Base-by-base conservation (phyloP, 2,329 filamentous ascomycete genomes). In the Ilyonectria robusta region DNA sequence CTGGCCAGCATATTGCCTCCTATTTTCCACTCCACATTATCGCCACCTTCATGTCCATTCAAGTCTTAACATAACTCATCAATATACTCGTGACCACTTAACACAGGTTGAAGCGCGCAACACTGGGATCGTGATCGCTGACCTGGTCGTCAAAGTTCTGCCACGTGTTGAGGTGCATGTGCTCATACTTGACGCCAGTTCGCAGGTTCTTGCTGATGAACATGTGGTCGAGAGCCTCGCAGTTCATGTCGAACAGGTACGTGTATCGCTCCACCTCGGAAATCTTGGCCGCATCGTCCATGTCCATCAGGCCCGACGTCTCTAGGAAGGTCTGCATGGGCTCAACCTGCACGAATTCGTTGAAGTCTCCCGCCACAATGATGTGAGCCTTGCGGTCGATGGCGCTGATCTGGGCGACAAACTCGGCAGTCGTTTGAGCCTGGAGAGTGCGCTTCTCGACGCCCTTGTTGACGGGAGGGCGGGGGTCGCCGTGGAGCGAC, bases 91-190 rank as follows among this genome's bases (percentile, higher is more conserved):
- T 23, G 21, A 17, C 42, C 5, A 4, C 19, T 19, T 62, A 76
- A 58, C 90, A 94, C 4, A 93, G 78, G 76, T 92, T 84, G 65
- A 93, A 81, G 78, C 81, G 83, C 4, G 88, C 91, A 17, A 94
- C 86, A 51, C 86, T 90, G 0, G 92, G 91, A 74, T 94, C 92
- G 76, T 93, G 92, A 76, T 93, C 91, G 58, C 87, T 91, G 23
- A 88, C 85, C 77, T 88, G 83, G 59, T 87, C 87, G 33, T 82
- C 84, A 66, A 79, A 85, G 33, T 83, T 80, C 56, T 88, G 85
- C 91, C 92, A 94, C 3, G 90, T 90, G 78, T 93, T 93, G 58
- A 93, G 82, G 80, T 93, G 92, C 29, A 93, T 75, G 78, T 94
- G 91, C 83, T 93, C 89, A 70, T 89, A 88, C 73, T 83, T 78